A percentile compares a stretch with the other conserved stretches of the same genome.
phyloP scores from a whole-genome alignment of 2,329 filamentous ascomycete genomes.

The Ophiostoma novo-ulmi region DNA sequence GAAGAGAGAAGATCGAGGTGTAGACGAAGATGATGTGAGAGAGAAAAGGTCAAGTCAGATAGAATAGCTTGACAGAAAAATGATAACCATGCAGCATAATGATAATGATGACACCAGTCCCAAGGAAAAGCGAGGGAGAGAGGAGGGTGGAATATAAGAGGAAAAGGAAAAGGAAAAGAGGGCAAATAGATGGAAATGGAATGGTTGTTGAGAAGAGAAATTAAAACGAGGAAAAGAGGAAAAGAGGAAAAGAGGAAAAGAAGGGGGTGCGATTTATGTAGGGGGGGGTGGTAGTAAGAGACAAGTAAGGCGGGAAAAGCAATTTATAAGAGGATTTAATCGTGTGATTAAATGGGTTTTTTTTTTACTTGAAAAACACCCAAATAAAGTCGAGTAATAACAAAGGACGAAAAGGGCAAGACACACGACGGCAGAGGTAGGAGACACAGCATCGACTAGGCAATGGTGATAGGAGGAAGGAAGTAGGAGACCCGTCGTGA shows the following conservation, averaged over 20 bases:
- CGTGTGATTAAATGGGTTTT: too few relatives aligned
- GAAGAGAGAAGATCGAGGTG: too few relatives aligned
- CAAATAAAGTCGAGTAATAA: background rate
- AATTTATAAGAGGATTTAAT: too few relatives aligned
- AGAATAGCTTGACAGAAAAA: background rate
- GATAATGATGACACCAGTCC: constrained; percentile 7
- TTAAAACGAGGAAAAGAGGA: background rate
- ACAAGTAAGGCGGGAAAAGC: background rate
- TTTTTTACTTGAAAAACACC: too few relatives aligned
- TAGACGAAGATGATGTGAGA: background rate
- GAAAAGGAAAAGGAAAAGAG: background rate
- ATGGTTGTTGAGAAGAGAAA: too few relatives aligned
- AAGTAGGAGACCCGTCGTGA: background rate
- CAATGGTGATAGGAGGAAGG: constrained; percentile 11
- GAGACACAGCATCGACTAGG: constrained; percentile 7
- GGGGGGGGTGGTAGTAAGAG: background rate
- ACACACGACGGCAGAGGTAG: background rate
- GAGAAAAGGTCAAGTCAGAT: background rate
- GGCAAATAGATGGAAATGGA: background rate
- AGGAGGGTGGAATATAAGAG: background rate
- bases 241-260: background rate
- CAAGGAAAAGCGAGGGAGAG: background rate
- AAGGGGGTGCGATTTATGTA: background rate
- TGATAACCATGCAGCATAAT: constrained; percentile 22
- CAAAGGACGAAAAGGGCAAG: background rate